Percentiles rank a stretch among this genome's conserved stretches.
phyloP scores from a whole-genome alignment of 1,284 basidiomycete genomes.

The Trametes sp. region DNA sequence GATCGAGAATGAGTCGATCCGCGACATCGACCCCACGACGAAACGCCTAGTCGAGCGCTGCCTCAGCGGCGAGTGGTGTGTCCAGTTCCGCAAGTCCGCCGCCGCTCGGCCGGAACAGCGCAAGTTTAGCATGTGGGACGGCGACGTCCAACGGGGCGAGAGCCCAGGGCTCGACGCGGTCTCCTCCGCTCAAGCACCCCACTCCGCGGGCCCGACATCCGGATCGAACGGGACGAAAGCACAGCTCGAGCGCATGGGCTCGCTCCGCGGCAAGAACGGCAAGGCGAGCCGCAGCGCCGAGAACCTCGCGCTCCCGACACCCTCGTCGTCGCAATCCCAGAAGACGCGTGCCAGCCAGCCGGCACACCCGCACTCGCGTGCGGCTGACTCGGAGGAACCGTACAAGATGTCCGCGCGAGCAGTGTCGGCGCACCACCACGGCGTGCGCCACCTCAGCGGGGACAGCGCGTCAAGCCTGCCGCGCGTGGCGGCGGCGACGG shows the following conservation, averaged over 20 bases:
- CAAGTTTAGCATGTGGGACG: constrained; percentile 35
- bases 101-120: constrained; percentile 39
- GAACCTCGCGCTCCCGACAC: constrained; percentile 40
- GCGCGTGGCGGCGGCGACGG: constrained; percentile 47
- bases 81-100: constrained; percentile 57
- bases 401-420: constrained; percentile 46
- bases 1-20: constrained; percentile 76
- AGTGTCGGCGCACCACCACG: constrained; percentile 27
- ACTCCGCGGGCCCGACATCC: constrained; percentile 23
- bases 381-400: constrained; percentile 9
- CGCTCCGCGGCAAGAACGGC: constrained; percentile 49
- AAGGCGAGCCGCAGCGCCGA: constrained; percentile 74
- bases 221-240: constrained; percentile 13
- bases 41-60: constrained; percentile 93
- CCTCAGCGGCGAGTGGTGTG: constrained; percentile 88
- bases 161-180: constrained; percentile 55
- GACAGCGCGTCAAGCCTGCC: constrained; percentile 61
- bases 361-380: background rate
- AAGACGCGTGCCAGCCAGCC: background rate
- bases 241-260: constrained; percentile 42
- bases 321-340: constrained; percentile 33
- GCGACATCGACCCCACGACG: constrained; percentile 88
- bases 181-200: constrained; percentile 42
- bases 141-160: constrained; percentile 36
- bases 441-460: constrained; percentile 48